A percentile compares a stretch with the other conserved stretches of the same genome.
Conservation (phyloP, 768 basidiomycete genomes). For the Dioszegia hungarica region DNA sequence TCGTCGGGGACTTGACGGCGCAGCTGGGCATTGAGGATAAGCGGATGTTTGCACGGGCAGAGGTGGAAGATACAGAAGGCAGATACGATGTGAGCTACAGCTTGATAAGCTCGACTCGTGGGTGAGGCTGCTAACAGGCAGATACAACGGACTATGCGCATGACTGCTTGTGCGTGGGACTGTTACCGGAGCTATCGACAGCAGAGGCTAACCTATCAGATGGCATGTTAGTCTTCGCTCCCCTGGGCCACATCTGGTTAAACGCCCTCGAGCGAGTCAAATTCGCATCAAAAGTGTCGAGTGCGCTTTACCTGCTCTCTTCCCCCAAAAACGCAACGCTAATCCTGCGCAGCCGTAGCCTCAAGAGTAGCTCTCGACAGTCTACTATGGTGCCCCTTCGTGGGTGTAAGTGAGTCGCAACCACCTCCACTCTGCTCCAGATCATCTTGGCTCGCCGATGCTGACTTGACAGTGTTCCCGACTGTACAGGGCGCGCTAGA, state of each 20-base stretch:
- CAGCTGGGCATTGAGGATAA: slow-evolving; percentile 45
- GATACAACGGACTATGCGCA: slow-evolving; percentile 28
- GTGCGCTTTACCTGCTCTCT: slow-evolving; percentile 15
- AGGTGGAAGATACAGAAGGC: slow-evolving; percentile 11
- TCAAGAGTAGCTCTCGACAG: slow-evolving; percentile 30
- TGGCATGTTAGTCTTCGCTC: slow-evolving; percentile 44
- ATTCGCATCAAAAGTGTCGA: slow-evolving; percentile 15
- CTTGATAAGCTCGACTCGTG: background rate
- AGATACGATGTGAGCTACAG: slow-evolving; percentile 24
- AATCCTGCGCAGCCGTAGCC: slow-evolving; percentile 18
- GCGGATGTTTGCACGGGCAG: slow-evolving; percentile 8
- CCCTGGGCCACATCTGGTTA: slow-evolving; percentile 44
- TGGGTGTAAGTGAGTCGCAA: slow-evolving; percentile 21
- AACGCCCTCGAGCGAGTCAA: slow-evolving; percentile 26
- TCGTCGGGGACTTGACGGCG: slow-evolving; percentile 37
- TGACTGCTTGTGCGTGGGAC: slow-evolving; percentile 32
- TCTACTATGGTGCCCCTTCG: slow-evolving; percentile 42
- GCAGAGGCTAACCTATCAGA: slow-evolving; percentile 15
- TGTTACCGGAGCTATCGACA: too few species aligned
- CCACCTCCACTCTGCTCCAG: too few species aligned
- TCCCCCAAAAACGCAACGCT: background rate
- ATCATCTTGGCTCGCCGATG: too few species aligned
- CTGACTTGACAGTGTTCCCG: slow-evolving; percentile 30
- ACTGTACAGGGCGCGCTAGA: slow-evolving; percentile 38
- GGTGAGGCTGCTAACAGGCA: slow-evolving; percentile 13